Evolutionary conservation across 2,329 filamentous ascomycete genomes (phyloP), one percentile per base, ranked within the genome.

Genomic region (Graphilbum fragrans): DNA sequence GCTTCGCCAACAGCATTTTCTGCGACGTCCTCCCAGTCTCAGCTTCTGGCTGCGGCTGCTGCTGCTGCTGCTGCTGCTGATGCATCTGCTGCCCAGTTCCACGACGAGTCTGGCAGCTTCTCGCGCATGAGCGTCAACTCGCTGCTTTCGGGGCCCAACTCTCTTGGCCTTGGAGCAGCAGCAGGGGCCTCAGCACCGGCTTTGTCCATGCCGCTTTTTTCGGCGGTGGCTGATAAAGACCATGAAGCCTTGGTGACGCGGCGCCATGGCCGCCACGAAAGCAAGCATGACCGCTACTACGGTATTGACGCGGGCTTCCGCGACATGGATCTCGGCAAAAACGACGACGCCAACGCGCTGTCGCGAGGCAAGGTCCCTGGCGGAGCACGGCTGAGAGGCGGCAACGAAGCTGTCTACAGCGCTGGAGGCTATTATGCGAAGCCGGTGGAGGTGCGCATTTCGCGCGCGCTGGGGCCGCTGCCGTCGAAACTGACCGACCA

Each of bases 271-370:
- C 27, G 4, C 3, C 34, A 3, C 5, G 3, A 6, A 17, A 39
- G 14, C 25, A 38, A 25, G 32, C n/a, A 36, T 8, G 32, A 19
- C 34, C 8, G n/a, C 17, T 73, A 68, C 35, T 86, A 83, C 54
- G 84, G 85, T 6, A 72, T 82, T 45, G 85, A 90, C 53, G 67
- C 74, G 42, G 85, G 84, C 1, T 66, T 77, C 45, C 70, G 70
- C 10, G 84, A 90, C 58, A 61, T 75, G 18, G 84, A 90, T 51
- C 62, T 83, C 1, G 75, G 76, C 22, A 73, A 70, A 39, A 88
- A 88, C 50, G 74, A 86, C 52, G 84, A 90, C 49, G 60, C 63
- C 23, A 72, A 72, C 38, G 82, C 82, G 16, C 78, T 88, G 32
- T 69, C 69, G 14, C 56, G 55, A 3, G 23, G 25, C 16, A 31